Evolutionary conservation across 306 rosid genomes (phyloP).

Genomic region (Medicago truncatula): DNA sequence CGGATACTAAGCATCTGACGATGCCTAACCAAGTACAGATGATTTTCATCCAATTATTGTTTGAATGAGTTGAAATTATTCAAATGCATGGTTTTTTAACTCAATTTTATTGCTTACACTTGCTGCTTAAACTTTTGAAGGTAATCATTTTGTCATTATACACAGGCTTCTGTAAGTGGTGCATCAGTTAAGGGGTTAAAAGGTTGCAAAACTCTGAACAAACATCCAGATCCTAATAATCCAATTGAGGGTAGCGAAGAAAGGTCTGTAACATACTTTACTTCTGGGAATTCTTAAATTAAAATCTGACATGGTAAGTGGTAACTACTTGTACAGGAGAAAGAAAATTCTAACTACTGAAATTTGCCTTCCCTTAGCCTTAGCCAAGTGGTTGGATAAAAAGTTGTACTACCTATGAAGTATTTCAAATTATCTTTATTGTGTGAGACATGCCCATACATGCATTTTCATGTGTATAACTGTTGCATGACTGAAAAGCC

Average conservation of each 20-base stretch:
- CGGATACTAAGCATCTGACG: neutral
- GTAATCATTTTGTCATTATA: constrained; percentile 40
- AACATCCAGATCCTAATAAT: constrained; percentile 87
- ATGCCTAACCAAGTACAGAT: constrained; percentile 11
- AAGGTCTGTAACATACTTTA: constrained; percentile 57
- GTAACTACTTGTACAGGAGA: neutral
- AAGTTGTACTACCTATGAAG: constrained; percentile 20
- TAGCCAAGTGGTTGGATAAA: constrained; percentile 34
- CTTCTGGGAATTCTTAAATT: constrained; percentile 5
- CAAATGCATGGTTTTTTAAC: neutral
- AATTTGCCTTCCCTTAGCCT: constrained; percentile 30
- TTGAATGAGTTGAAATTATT: constrained; percentile 17
- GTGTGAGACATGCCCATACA: neutral
- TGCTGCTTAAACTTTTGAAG: constrained; percentile 30
- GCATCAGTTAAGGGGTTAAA: constrained; percentile 84
- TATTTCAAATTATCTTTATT: constrained; percentile 11
- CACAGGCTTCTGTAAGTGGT: constrained; percentile 81
- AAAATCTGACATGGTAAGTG: constrained; percentile 4
- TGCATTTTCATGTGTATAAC: constrained; percentile 27
- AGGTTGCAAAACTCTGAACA: constrained; percentile 81
- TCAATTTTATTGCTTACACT: constrained; percentile 24
- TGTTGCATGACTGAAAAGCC: neutral
- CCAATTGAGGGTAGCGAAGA: constrained; percentile 91
- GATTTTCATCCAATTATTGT: constrained; percentile 13
- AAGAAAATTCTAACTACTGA: constrained; percentile 15